These are phyloP conservation scores for Picea sitchensis DNA, from an alignment of 75 land plant species.

Conservation along the genomic window DNA sequence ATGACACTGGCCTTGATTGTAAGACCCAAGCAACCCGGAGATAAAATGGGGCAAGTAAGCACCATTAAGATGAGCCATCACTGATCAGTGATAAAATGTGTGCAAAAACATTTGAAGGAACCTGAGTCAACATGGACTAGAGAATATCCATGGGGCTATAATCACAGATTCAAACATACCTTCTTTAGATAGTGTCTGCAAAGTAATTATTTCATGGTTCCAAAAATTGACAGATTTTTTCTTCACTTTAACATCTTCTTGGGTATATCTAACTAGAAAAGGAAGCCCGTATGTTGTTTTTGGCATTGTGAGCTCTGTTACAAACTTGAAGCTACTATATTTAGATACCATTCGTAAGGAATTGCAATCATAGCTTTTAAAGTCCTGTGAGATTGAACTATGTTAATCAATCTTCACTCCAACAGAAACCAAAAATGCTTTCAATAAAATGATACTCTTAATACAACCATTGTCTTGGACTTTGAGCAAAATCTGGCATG, in stretches of 20 bases:
- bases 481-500: neutral
- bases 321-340: neutral
- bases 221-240: neutral
- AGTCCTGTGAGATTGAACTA: neutral
- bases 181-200: neutral
- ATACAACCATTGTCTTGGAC: neutral
- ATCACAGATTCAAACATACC: neutral
- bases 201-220: neutral
- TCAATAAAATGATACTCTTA: neutral
- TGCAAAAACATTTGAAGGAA: neutral
- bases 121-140: neutral
- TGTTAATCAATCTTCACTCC: neutral
- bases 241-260: neutral
- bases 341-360: neutral
- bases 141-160: neutral
- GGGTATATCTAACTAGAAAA: neutral
- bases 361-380: neutral
- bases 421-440: neutral
- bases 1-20: neutral
- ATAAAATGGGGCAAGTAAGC: neutral
- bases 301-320: neutral
- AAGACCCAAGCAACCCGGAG: neutral
- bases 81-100: neutral
- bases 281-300: neutral
- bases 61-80: neutral